Conservation (phyloP, 1,284 basidiomycete genomes). For the Pulchroboletus neoregius region DNA sequence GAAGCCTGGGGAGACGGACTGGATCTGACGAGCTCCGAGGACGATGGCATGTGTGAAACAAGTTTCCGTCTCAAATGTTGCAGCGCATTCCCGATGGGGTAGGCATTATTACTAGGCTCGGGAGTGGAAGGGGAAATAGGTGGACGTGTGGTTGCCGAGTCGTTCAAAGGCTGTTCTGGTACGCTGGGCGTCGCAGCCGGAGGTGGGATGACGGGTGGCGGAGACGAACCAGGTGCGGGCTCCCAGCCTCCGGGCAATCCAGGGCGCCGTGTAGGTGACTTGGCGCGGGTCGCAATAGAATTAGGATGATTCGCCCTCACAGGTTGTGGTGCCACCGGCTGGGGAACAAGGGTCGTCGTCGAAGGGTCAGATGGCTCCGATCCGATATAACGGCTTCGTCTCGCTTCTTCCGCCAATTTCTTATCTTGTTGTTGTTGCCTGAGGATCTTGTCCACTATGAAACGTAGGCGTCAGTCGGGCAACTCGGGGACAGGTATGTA, state of each 20-base stretch:
- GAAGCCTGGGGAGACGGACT: conserved; percentile 18
- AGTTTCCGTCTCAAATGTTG: conserved; percentile 32
- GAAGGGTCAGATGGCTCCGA: conserved; percentile 9
- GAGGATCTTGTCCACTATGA: conserved; percentile 83
- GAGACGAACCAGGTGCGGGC: conserved; percentile 9
- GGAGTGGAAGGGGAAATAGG: conserved; percentile 10
- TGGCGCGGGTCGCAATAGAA: conserved; percentile 11
- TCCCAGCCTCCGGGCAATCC: conserved; percentile 28
- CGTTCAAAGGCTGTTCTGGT: conserved; percentile 9
- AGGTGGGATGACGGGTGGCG: conserved; percentile 6
- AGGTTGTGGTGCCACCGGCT: conserved; percentile 16
- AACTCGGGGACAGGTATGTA: neutral
- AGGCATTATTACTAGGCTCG: conserved; percentile 7
- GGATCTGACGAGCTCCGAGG: conserved; percentile 18
- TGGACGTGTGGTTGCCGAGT: conserved; percentile 1
- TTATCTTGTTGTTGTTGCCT: conserved; percentile 78
- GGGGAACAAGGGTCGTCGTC: conserved; percentile 10
- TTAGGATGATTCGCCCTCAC: conserved; percentile 2
- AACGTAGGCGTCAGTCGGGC: neutral
- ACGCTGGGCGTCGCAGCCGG: neutral
- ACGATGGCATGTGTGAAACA: conserved; percentile 23
- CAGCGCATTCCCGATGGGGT: conserved; percentile 21
- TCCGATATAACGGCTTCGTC: conserved; percentile 28
- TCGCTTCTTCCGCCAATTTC: conserved; percentile 54
- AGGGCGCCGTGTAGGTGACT: conserved; percentile 22